Conservation (phyloP, 164 flowering plant genomes). For the Taxillus chinensis region DNA sequence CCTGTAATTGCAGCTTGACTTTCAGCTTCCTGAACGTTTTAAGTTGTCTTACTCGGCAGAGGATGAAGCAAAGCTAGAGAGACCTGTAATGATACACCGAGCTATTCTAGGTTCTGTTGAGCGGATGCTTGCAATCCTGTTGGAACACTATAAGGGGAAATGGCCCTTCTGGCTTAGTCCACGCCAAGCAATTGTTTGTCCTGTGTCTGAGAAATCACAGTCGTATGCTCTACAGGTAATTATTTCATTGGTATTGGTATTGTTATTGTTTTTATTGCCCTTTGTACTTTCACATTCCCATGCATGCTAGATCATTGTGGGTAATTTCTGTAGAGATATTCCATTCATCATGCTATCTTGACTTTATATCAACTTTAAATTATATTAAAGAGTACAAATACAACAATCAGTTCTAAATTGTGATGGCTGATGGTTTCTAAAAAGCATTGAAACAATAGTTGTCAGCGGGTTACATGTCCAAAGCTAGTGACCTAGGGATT, state of each 20-base stretch:
- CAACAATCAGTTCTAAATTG: too few relatives aligned
- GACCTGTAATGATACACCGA: slow-evolving; percentile 96
- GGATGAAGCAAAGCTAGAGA: slow-evolving; percentile 84
- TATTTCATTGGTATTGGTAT: not conserved
- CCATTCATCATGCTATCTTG: too few relatives aligned
- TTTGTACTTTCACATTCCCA: too few relatives aligned
- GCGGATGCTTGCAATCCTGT: slow-evolving; percentile 91
- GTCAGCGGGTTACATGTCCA: too few relatives aligned
- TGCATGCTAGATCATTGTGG: too few relatives aligned
- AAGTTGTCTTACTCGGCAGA: slow-evolving; percentile 86
- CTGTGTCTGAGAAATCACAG: slow-evolving; percentile 82
- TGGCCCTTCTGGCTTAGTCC: slow-evolving; percentile 99
- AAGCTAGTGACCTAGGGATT: too few relatives aligned
- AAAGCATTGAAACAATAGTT: too few relatives aligned
- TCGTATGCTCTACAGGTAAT: slow-evolving; percentile 67
- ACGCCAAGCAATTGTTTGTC: slow-evolving; percentile 95
- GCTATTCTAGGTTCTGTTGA: slow-evolving; percentile 96
- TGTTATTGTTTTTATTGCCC: too few relatives aligned
- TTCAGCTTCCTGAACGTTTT: slow-evolving; percentile 89
- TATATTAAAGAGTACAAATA: too few relatives aligned
- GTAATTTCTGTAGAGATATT: too few relatives aligned
- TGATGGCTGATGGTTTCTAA: too few relatives aligned
- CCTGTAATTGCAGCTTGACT: slow-evolving; percentile 73
- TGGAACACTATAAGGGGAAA: slow-evolving; percentile 97
- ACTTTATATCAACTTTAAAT: too few relatives aligned